Percentiles rank a stretch among this genome's conserved stretches.
Evolutionary conservation across 225 moss, liverwort and hornwort genomes (phyloP).

Genomic region (Pseudoscleropodium purum): DNA sequence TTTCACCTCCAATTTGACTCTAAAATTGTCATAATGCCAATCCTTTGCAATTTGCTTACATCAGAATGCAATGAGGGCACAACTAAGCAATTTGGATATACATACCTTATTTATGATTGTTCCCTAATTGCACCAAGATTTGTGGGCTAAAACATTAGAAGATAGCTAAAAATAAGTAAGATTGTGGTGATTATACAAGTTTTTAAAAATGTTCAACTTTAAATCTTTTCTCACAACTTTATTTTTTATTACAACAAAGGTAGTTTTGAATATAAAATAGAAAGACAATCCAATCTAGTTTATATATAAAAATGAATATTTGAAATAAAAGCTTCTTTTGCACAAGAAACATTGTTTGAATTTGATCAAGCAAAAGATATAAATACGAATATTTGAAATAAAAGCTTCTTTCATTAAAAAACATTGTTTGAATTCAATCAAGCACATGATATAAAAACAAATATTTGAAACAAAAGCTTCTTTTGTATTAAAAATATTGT

Average conservation of each 20-base stretch:
- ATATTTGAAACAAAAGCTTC: no score
- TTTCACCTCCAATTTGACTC: background rate
- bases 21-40: background rate
- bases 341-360: no score
- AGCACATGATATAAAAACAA: background rate
- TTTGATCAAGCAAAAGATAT: background rate
- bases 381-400: background rate
- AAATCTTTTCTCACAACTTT: background rate
- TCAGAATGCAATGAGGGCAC: background rate
- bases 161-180: background rate
- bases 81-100: background rate
- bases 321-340: background rate
- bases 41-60: background rate
- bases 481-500: fast-evolving
- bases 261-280: background rate
- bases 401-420: background rate
- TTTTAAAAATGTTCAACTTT: background rate
- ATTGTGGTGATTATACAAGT: background rate
- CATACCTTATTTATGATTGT: background rate
- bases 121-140: background rate
- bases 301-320: background rate
- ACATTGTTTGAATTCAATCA: no score
- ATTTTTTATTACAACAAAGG: no score
- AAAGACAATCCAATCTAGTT: background rate
- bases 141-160: fast-evolving